Evolutionary conservation across 306 rosid genomes (phyloP).

Genomic region (Astragalus membranaceus): DNA sequence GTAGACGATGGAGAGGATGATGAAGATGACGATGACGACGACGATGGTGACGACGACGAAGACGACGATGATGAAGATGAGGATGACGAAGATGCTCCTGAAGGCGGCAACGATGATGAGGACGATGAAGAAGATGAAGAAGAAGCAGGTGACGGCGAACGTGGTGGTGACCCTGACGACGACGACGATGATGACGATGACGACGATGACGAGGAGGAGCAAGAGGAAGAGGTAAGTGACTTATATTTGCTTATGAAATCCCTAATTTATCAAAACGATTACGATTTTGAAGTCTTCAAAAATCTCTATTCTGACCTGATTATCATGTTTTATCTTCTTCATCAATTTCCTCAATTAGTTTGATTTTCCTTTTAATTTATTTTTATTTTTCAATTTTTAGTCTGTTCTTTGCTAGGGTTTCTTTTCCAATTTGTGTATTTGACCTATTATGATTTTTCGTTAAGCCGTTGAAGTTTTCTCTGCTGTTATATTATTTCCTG

Average conservation of each 20-base stretch:
- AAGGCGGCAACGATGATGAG: slow-evolving; percentile 42
- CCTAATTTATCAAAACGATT: slow-evolving; percentile 1
- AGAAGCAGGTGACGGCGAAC: slow-evolving; percentile 19
- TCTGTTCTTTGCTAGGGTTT: not conserved
- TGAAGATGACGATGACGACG: slow-evolving; percentile 39
- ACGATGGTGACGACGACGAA: slow-evolving; percentile 21
- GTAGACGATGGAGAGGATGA: slow-evolving; percentile 47
- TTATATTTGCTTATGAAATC: not conserved
- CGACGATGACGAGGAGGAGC: not conserved
- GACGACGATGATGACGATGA: too few relatives aligned
- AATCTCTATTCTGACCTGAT: not conserved
- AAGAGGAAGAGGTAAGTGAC: slow-evolving; percentile 32
- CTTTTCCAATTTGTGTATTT: not conserved
- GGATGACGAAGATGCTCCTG: slow-evolving; percentile 37
- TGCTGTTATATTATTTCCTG: too few relatives aligned
- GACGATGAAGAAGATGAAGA: slow-evolving; percentile 32
- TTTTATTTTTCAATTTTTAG: not conserved
- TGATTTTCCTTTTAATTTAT: not conserved
- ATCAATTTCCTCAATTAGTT: not conserved
- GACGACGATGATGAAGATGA: slow-evolving; percentile 30
- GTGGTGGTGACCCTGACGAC: slow-evolving; percentile 28
- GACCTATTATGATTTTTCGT: too few relatives aligned
- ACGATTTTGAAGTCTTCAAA: not conserved
- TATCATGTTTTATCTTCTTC: not conserved
- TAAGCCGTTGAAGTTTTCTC: too few relatives aligned